Base-by-base conservation (phyloP, 345 rosid species). In the Citrus hindsii region DNA sequence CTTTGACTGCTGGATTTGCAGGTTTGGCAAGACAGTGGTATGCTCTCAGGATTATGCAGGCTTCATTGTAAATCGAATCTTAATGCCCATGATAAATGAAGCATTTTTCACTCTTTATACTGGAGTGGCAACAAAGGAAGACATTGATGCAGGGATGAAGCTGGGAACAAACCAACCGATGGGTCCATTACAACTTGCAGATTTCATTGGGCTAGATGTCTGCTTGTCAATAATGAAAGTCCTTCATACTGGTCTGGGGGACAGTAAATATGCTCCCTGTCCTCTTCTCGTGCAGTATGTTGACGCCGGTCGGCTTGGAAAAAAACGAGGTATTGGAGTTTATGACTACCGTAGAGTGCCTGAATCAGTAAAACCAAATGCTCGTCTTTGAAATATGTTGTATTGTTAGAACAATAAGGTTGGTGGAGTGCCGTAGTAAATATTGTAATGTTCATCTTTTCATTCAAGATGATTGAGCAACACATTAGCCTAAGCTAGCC, bases 71-170 rank as follows among this genome's bases (percentile, higher is more conserved):
- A 95, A 95, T 79, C 86, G 99, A 60, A 92, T 93, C 82, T 87
- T 95, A 58, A 95, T 93, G 98, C 97, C 98, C 7, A 95, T 95
- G 99, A 92, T 95, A 84, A 95, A 95, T 56, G 97, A 93, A 87
- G 97, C 98, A 9, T 93, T 93, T 81, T 82, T 82, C 81, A 76
- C 95, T 7, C 95, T 96, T 19, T 83, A 90, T 86, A 93, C 98
- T 21, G 97, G 99, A 33, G 97, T 93, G 56, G 97, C 96, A n/a
- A 86, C 95, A 18, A 93, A 89, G 89, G 98, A 95, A 80, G 97
- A 93, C 80, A 93, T 95, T 69, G 99, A 95, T 81, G 73, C 79
- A 14, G 98, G 95, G 78, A 95, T 93, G 97, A 95, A 91, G 85
- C 79, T 91, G 51, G 98, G 98, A 63, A 92, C 97, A 59, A 93